phyloP scores from a whole-genome alignment of 2,329 filamentous ascomycete species.

The Ceratocystis albifundus region DNA sequence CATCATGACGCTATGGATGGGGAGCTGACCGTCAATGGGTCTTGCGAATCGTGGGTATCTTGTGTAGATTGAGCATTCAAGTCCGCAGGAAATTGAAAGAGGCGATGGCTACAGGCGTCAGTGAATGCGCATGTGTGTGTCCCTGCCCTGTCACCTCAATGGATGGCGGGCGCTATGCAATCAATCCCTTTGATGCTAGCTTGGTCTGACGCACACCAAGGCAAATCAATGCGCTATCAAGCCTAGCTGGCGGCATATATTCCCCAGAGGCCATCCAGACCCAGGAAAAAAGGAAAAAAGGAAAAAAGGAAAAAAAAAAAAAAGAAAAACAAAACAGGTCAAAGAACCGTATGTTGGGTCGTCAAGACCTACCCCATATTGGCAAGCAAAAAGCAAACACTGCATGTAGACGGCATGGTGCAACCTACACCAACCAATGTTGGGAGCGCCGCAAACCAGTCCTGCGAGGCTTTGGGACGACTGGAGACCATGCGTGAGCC shows the following conservation, averaged over 20 bases:
- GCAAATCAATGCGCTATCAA: no score
- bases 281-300: not conserved
- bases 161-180: no score
- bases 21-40: no score
- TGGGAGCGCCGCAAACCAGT: not conserved
- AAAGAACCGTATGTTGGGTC: not conserved
- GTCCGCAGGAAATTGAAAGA: no score
- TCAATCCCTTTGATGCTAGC: no score
- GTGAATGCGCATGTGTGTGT: not conserved
- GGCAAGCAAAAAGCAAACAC: constrained; percentile 11
- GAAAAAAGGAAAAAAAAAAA: not conserved
- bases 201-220: no score
- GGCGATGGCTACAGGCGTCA: no score
- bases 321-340: not conserved
- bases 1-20: not conserved
- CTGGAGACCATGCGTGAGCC: no score
- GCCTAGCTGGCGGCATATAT: no score
- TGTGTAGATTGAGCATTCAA: not conserved
- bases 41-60: no score
- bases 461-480: not conserved
- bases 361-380: constrained; percentile 3
- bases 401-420: not conserved
- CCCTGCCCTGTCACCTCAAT: no score
- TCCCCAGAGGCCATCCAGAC: no score
- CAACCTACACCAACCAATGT: not conserved